phyloP scores from a whole-genome alignment of 164 flowering plant species.

The Brasenia schreberi region DNA sequence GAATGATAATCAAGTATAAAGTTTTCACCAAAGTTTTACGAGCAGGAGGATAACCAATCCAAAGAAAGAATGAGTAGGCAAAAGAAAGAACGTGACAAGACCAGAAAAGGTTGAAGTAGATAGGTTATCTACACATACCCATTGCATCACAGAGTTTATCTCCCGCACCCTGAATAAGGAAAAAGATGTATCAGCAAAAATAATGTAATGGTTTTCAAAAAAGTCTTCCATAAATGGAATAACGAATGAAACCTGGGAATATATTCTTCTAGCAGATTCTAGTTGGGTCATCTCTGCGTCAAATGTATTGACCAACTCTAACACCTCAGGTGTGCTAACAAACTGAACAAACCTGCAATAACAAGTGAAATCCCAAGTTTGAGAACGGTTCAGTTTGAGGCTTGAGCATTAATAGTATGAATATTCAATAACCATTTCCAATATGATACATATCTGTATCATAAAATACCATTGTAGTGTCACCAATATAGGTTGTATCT shows the following conservation, averaged over 20 bases:
- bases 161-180: conserved; percentile 47
- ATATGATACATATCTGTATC: no score
- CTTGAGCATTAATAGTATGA: no score
- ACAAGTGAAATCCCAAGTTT: background rate
- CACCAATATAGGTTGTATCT: no score
- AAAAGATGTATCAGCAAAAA: conserved; percentile 10
- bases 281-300: conserved; percentile 95
- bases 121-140: conserved; percentile 23
- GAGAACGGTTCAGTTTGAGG: no score
- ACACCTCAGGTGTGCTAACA: conserved; percentile 88
- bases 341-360: conserved; percentile 77
- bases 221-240: background rate
- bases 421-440: no score
- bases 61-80: background rate
- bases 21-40: background rate
- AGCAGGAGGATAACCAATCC: background rate
- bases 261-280: conserved; percentile 77
- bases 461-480: no score
- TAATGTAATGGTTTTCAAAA: background rate
- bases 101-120: background rate
- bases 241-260: conserved; percentile 51
- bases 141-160: conserved; percentile 31
- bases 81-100: background rate
- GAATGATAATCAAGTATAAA: no score
- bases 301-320: conserved; percentile 67